Percentiles rank a stretch among this genome's conserved stretches.
Conservation (phyloP, 495 filamentous ascomycete species). For the Chaetomium fimeti region DNA sequence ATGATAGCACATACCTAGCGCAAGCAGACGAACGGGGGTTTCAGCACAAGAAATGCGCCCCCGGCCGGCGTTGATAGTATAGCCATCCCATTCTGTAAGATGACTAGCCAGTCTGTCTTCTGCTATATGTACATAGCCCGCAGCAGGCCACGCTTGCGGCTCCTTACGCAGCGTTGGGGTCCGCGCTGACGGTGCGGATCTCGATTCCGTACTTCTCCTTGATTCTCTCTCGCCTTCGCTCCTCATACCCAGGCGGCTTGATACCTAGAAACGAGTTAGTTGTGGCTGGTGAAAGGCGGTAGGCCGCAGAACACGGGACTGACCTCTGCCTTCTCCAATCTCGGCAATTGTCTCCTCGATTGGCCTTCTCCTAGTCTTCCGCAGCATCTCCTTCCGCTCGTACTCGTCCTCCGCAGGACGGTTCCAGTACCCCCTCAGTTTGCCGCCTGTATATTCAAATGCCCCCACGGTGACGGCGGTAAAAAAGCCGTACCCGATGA, state of each 20-base stretch:
- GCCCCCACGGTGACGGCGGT: constrained; percentile 63
- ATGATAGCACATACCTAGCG: constrained; percentile 23
- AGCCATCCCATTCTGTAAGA: constrained; percentile 36
- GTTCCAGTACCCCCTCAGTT: constrained; percentile 55
- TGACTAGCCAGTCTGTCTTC: constrained; percentile 13
- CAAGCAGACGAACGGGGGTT: not conserved
- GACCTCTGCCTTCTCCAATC: constrained; percentile 89
- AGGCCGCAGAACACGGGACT: constrained; percentile 21
- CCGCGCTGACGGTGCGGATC: constrained; percentile 55
- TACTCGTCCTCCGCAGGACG: constrained; percentile 71
- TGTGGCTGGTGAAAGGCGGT: not conserved
- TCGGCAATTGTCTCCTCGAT: constrained; percentile 78
- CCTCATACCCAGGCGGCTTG: constrained; percentile 77
- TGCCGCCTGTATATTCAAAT: constrained; percentile 77
- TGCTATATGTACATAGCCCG: constrained; percentile 32
- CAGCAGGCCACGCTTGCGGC: constrained; percentile 8
- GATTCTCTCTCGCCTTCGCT: constrained; percentile 78
- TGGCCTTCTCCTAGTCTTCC: constrained; percentile 70
- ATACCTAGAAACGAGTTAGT: constrained; percentile 61
- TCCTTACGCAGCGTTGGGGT: constrained; percentile 32
- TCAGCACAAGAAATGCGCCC: not conserved
- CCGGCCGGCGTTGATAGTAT: constrained; percentile 19
- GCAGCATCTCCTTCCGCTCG: constrained; percentile 70
- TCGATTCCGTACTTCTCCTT: constrained; percentile 91
- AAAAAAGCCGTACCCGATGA: constrained; percentile 72